Conservation (phyloP, 2,329 filamentous ascomycete species). For the Periconia digitata region DNA sequence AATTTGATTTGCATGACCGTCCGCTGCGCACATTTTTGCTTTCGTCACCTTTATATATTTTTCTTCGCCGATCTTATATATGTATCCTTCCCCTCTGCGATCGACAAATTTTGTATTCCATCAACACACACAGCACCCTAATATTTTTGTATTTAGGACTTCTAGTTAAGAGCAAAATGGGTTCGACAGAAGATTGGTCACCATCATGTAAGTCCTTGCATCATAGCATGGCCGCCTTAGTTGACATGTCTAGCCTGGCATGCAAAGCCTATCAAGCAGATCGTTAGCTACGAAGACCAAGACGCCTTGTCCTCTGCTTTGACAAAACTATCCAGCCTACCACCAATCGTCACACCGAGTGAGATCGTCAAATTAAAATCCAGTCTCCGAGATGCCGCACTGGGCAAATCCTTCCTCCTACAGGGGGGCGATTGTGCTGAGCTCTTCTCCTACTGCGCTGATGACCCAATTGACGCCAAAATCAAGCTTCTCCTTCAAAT, state of each 20-base stretch:
- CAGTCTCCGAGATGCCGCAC: slow-evolving; percentile 79
- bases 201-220: slow-evolving; percentile 6
- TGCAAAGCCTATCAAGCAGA: slow-evolving; percentile 76
- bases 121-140: no score
- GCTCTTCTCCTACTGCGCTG: slow-evolving; percentile 93
- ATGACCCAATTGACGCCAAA: slow-evolving; percentile 88
- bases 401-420: slow-evolving; percentile 88
- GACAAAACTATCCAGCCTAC: slow-evolving; percentile 66
- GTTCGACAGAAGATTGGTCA: slow-evolving; percentile 8
- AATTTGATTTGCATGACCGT: no score
- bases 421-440: slow-evolving; percentile 98
- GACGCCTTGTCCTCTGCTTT: slow-evolving; percentile 61
- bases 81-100: no score
- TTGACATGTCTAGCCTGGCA: slow-evolving; percentile 63
- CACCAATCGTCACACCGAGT: slow-evolving; percentile 75
- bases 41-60: no score
- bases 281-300: slow-evolving; percentile 68
- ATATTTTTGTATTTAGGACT: no score
- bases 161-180: no score
- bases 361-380: slow-evolving; percentile 81
- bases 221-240: neutral
- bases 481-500: slow-evolving; percentile 96
- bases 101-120: no score
- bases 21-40: no score
- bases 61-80: no score